A percentile compares a stretch with the other conserved stretches of the same genome.
Conservation (phyloP, 2,329 filamentous ascomycete species). For the Cladosporium sp. region DNA sequence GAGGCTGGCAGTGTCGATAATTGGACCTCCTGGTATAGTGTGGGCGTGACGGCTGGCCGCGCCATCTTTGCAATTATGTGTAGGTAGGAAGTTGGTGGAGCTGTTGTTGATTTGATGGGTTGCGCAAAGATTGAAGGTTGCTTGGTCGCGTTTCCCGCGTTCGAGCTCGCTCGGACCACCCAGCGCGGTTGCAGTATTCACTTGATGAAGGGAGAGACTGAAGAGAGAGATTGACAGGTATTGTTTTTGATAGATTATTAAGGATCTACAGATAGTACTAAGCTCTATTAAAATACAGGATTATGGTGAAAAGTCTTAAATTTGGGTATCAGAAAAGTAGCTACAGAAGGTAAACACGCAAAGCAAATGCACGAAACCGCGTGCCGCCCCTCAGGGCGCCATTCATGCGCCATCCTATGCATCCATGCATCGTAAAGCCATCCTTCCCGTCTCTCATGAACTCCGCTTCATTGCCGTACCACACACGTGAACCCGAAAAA, state of each 20-base stretch:
- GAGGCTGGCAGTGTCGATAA: constrained; percentile 16
- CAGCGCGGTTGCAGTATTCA: background rate
- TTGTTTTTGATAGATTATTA: background rate
- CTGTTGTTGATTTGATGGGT: constrained; percentile 12
- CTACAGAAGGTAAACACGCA: constrained; percentile 18
- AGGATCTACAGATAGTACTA: background rate
- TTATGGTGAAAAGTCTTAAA: background rate
- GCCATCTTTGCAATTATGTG: constrained; percentile 5
- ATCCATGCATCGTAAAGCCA: constrained; percentile 20
- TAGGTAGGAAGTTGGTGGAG: constrained; percentile 5
- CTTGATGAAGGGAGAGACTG: background rate
- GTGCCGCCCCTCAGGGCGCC: background rate
- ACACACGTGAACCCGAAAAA: background rate
- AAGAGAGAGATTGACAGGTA: no score
- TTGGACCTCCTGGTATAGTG: constrained; percentile 31
- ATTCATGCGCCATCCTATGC: constrained; percentile 16
- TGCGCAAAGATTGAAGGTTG: constrained; percentile 17
- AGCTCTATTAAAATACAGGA: background rate
- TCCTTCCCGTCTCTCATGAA: background rate
- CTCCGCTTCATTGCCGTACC: background rate
- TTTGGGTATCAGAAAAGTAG: constrained; percentile 22
- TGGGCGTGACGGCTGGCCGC: constrained; percentile 27
- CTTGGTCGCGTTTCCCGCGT: constrained; percentile 14
- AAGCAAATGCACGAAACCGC: constrained; percentile 14
- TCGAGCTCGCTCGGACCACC: constrained; percentile 17